Evolutionary conservation across 2,329 filamentous ascomycete genomes (phyloP).

Genomic region (Xylaria hypoxylon): DNA sequence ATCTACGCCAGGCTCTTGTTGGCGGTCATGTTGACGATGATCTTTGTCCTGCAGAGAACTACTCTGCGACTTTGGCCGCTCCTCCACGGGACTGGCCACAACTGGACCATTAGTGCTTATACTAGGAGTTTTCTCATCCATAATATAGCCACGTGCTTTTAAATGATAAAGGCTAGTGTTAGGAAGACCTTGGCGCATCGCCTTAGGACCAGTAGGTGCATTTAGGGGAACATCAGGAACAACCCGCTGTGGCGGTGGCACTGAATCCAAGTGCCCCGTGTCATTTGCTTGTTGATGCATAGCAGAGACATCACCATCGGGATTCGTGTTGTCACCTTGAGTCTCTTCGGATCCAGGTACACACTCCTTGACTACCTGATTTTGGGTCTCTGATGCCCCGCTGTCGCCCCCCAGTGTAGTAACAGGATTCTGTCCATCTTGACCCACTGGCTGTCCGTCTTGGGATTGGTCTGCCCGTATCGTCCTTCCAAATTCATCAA

Average conservation of each 20-base stretch:
- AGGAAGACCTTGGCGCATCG: slow-evolving; percentile 89
- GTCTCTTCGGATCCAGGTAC: slow-evolving; percentile 43
- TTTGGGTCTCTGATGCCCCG: slow-evolving; percentile 43
- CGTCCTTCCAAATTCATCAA: slow-evolving; percentile 57
- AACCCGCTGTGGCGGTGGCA: slow-evolving; percentile 42
- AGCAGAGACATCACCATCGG: slow-evolving; percentile 52
- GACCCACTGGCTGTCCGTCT: slow-evolving; percentile 43
- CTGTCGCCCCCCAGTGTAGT: slow-evolving; percentile 40
- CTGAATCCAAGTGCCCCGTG: slow-evolving; percentile 41
- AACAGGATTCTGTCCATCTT: slow-evolving; percentile 44
- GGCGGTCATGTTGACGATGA: slow-evolving; percentile 51
- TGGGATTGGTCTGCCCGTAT: slow-evolving; percentile 47
- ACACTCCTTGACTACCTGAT: slow-evolving; percentile 47
- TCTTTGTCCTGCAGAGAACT: slow-evolving; percentile 58
- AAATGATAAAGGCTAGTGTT: slow-evolving; percentile 81
- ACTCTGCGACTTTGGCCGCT: slow-evolving; percentile 59
- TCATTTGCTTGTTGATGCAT: slow-evolving; percentile 48
- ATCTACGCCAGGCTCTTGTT: slow-evolving; percentile 51
- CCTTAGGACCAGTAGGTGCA: slow-evolving; percentile 92
- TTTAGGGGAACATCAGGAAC: slow-evolving; percentile 66
- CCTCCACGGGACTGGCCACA: slow-evolving; percentile 51
- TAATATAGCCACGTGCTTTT: slow-evolving; percentile 64
- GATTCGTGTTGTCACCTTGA: slow-evolving; percentile 47
- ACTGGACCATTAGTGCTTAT: slow-evolving; percentile 49
- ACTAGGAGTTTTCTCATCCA: slow-evolving; percentile 53